phyloP scores from a whole-genome alignment of 2,329 filamentous ascomycete genomes.

The Verticillium alfalfae region DNA sequence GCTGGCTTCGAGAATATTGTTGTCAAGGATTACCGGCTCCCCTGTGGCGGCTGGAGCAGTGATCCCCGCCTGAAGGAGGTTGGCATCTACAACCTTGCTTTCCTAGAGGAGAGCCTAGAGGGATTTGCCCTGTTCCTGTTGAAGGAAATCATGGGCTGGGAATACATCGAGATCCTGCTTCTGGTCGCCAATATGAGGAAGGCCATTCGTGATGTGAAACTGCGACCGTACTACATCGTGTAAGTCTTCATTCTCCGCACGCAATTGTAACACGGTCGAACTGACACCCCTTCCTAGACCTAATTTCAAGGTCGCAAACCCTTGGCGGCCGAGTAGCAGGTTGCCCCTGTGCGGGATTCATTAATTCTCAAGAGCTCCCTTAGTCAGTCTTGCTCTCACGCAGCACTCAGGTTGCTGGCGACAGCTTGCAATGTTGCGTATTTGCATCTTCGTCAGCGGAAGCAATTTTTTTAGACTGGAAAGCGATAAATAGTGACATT shows the following conservation, averaged over 20 bases:
- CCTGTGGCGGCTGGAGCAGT: constrained; percentile 9
- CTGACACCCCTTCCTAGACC: background rate
- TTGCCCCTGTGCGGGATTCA: background rate
- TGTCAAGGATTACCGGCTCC: constrained; percentile 7
- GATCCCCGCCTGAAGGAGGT: constrained; percentile 6
- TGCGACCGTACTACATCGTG: constrained; percentile 17
- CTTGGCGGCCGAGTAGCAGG: background rate
- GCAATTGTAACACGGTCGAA: too few species aligned
- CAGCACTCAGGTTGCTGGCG: too few species aligned
- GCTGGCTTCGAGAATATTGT: constrained; percentile 14
- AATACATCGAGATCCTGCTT: constrained; percentile 15
- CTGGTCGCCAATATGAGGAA: constrained; percentile 18
- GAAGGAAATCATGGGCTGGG: constrained; percentile 20
- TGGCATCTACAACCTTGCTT: constrained; percentile 13
- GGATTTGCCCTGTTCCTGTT: constrained; percentile 20
- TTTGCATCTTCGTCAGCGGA: too few species aligned
- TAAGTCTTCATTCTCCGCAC: constrained; percentile 8
- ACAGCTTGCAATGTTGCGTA: too few species aligned
- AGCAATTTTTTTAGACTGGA: too few species aligned
- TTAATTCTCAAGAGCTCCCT: too few species aligned
- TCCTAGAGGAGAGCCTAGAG: constrained; percentile 19
- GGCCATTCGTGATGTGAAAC: constrained; percentile 12
- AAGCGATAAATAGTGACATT: too few species aligned
- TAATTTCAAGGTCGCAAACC: background rate
- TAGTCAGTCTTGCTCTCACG: too few species aligned